These are phyloP conservation scores for Corymbia calophylla DNA, from an alignment of 441 rosid genomes.

Conservation along the genomic window DNA sequence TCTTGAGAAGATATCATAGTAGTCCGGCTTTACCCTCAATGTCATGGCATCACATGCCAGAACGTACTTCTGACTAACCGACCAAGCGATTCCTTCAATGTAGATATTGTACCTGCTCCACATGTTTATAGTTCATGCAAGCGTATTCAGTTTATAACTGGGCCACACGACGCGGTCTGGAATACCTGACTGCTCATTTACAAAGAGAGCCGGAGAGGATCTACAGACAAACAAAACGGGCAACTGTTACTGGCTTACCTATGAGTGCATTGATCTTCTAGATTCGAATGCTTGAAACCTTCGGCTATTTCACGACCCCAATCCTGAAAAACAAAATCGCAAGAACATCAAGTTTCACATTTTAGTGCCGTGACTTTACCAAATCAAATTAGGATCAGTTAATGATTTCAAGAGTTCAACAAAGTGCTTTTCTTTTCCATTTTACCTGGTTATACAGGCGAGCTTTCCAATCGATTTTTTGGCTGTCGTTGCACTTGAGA, in stretches of 20 bases:
- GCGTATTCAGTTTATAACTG: background rate
- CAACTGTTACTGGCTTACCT: background rate
- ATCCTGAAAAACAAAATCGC: background rate
- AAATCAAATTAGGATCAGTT: background rate
- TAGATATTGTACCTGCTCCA: constrained; percentile 63
- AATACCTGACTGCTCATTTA: no score
- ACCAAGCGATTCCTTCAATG: constrained; percentile 82
- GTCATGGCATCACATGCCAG: constrained; percentile 68
- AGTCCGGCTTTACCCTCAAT: constrained; percentile 45
- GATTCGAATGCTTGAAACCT: background rate
- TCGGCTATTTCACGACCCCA: background rate
- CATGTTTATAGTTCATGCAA: background rate
- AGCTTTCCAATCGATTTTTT: background rate
- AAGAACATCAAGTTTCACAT: background rate
- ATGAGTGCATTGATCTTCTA: background rate
- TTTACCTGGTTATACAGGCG: background rate
- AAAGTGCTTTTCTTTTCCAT: background rate
- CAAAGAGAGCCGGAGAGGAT: background rate
- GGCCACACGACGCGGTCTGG: background rate
- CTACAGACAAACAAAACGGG: background rate
- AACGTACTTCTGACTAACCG: constrained; percentile 85
- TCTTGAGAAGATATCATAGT: constrained; percentile 68
- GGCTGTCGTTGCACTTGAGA: background rate
- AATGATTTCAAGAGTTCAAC: background rate
- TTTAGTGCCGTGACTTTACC: background rate